phyloP scores from a whole-genome alignment of 23 red algal species.

The Agarophyton chilense region DNA sequence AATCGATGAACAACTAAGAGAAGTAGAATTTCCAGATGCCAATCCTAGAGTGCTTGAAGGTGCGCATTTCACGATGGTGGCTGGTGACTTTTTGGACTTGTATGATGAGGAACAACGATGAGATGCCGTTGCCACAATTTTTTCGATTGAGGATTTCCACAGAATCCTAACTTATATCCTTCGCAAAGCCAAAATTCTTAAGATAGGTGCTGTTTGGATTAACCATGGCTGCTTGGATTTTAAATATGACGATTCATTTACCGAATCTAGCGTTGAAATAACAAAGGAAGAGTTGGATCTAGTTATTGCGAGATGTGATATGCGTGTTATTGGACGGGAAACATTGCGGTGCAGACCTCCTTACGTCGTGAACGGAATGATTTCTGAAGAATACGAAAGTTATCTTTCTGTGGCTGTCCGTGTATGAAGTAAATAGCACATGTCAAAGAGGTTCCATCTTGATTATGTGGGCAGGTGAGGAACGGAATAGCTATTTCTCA shows the following conservation, averaged over 20 bases:
- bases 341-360: slow-evolving; percentile 51
- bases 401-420: slow-evolving; percentile 43
- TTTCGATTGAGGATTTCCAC: slow-evolving; percentile 75
- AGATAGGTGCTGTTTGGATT: slow-evolving; percentile 66
- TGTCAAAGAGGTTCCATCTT: not conserved
- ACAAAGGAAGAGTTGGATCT: slow-evolving; percentile 66
- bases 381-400: slow-evolving; percentile 49
- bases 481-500: not conserved
- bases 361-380: slow-evolving; percentile 56
- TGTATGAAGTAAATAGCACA: slow-evolving; percentile 11
- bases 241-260: slow-evolving; percentile 57
- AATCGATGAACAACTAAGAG: slow-evolving; percentile 59
- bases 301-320: slow-evolving; percentile 42
- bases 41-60: slow-evolving; percentile 65
- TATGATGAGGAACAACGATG: slow-evolving; percentile 59
- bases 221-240: slow-evolving; percentile 63
- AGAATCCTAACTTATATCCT: slow-evolving; percentile 68
- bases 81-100: slow-evolving; percentile 85
- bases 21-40: slow-evolving; percentile 74
- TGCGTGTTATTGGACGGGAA: slow-evolving; percentile 64
- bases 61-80: slow-evolving; percentile 78
- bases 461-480: not conserved
- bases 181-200: slow-evolving; percentile 52
- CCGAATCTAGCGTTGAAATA: slow-evolving; percentile 63
- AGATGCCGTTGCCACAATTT: slow-evolving; percentile 79